These are phyloP conservation scores for Sherardia arvensis DNA, from an alignment of 257 asterid genomes.

Conservation along the genomic window DNA sequence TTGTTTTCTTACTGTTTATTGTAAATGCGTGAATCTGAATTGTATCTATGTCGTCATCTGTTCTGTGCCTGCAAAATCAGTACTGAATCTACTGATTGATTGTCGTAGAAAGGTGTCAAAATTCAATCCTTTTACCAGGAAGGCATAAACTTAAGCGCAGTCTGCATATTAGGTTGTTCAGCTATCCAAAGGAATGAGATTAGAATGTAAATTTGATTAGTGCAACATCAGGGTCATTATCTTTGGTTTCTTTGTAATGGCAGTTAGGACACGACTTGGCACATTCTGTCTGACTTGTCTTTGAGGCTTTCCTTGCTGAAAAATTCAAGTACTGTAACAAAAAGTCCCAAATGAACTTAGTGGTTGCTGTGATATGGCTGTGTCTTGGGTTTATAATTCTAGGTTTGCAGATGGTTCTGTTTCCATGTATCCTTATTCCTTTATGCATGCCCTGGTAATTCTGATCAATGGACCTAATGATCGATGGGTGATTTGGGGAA, in stretches of 20 bases:
- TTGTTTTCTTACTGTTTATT: not conserved
- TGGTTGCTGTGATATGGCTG: no score
- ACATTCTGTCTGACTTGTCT: constrained; percentile 61
- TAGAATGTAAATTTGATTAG: not conserved
- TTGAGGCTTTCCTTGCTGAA: constrained; percentile 62
- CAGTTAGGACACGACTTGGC: constrained; percentile 95
- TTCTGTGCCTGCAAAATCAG: not conserved
- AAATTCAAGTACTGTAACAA: constrained; percentile 33
- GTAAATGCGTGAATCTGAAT: not conserved
- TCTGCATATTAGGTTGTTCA: not conserved
- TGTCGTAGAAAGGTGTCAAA: not conserved
- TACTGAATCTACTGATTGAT: not conserved
- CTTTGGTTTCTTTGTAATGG: constrained; percentile 12
- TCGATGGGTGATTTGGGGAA: no score
- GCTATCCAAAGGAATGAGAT: not conserved
- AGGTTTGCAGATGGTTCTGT: no score
- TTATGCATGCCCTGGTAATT: no score
- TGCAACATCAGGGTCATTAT: constrained; percentile 1
- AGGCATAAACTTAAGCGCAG: not conserved
- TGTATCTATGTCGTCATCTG: not conserved
- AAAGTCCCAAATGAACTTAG: constrained; percentile 34
- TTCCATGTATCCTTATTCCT: no score
- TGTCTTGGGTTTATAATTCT: no score
- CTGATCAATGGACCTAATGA: no score
- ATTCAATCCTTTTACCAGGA: no score